Percentiles rank a stretch among this genome's conserved stretches.
phyloP scores from a whole-genome alignment of 169 alveolate genomes.

The Babesia caballi region DNA sequence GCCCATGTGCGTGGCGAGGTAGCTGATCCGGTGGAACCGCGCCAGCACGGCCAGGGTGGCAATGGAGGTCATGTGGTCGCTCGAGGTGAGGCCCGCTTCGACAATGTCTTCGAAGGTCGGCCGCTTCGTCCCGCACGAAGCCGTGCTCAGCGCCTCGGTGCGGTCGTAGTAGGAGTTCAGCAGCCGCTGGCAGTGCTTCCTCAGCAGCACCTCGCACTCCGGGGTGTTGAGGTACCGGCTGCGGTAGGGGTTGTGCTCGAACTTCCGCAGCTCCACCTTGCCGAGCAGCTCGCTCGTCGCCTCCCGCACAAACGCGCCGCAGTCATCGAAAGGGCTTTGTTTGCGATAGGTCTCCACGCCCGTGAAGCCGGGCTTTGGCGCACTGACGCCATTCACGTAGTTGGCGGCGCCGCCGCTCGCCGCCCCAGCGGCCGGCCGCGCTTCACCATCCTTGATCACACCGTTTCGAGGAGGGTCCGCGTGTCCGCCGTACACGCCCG shows the following conservation, averaged over 20 bases:
- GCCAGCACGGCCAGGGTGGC: constrained; percentile 38
- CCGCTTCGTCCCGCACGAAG: background rate
- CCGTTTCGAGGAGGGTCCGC: background rate
- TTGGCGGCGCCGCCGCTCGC: constrained; percentile 1
- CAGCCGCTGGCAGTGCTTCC: constrained; percentile 41
- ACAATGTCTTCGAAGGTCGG: constrained; percentile 19
- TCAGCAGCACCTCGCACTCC: constrained; percentile 44
- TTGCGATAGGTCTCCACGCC: constrained; percentile 1
- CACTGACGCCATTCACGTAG: background rate
- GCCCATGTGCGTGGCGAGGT: constrained; percentile 1
- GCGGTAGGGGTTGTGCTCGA: constrained; percentile 44
- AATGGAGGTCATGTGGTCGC: constrained; percentile 53
- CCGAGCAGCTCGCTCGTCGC: constrained; percentile 33
- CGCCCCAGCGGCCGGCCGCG: background rate
- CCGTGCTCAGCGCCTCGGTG: constrained; percentile 18
- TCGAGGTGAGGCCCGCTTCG: constrained; percentile 35
- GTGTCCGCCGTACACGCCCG: background rate
- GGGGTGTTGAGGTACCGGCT: constrained; percentile 57
- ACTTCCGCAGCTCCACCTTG: constrained; percentile 43
- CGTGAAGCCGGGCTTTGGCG: background rate
- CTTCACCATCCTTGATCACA: background rate
- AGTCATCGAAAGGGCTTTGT: constrained; percentile 42
- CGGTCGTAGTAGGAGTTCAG: constrained; percentile 29
- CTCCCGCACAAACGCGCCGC: constrained; percentile 38
- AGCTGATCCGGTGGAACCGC: constrained; percentile 24